These are phyloP conservation scores for Dicorynia guianensis DNA, from an alignment of 306 rosid species.

Conservation along the genomic window DNA sequence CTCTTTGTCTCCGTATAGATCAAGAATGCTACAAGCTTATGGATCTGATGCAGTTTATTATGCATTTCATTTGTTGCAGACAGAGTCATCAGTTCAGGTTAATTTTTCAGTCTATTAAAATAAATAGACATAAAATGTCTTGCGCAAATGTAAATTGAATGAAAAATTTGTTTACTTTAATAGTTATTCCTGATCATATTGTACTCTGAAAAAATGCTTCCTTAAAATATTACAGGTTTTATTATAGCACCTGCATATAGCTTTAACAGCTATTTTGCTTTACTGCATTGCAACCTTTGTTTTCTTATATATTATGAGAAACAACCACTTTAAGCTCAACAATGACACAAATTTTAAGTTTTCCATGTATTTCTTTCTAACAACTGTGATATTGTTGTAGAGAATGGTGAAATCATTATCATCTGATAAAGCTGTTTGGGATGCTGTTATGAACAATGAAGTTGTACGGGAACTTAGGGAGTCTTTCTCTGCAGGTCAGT, in stretches of 20 bases:
- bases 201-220: background rate
- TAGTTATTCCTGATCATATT: background rate
- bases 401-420: slow-evolving; percentile 80
- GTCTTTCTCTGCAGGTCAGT: slow-evolving; percentile 58
- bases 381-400: slow-evolving; percentile 44
- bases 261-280: background rate
- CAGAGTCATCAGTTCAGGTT: slow-evolving; percentile 79
- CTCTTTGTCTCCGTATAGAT: slow-evolving; percentile 45
- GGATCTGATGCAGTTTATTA: slow-evolving; percentile 56
- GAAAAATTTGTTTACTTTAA: background rate
- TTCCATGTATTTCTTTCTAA: background rate
- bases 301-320: background rate
- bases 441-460: slow-evolving; percentile 79
- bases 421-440: slow-evolving; percentile 79
- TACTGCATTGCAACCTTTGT: background rate
- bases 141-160: background rate
- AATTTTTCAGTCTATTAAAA: slow-evolving; percentile 2
- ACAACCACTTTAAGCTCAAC: background rate
- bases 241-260: slow-evolving; percentile 6
- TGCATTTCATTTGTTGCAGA: slow-evolving; percentile 75
- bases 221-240: background rate
- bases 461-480: slow-evolving; percentile 71
- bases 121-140: background rate
- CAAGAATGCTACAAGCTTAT: slow-evolving; percentile 32
- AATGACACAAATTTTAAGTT: background rate